Base-by-base conservation (phyloP, 306 rosid species). In the Comarum palustre region DNA sequence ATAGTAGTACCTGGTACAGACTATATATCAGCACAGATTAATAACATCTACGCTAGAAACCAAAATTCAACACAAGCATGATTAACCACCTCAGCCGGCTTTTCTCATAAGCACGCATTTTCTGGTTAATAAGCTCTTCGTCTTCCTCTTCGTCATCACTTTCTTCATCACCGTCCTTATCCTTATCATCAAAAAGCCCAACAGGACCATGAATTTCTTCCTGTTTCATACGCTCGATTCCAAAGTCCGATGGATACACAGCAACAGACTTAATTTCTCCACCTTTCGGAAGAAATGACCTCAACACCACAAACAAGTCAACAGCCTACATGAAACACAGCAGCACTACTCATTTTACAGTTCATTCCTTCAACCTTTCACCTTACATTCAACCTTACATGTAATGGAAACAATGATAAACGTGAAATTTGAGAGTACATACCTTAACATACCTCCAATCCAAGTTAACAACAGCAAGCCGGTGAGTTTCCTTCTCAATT, bases 401-500 rank as follows among this genome's bases (percentile, higher is more conserved):
- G 27, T 1, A 78, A 14, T 25, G 2, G 25, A 34, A 13, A 45
- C 14, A 36, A 81, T 45, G 45, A 31, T 14, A 5, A 51, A 47
- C 34, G n/a, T 47, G n/a, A 45, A 41, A 42, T 20, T 24, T 32
- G 16, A 45, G 34, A 54, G 27, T 25, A 47, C 88, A 9, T 84
- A 94, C 98, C 91, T 86, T 91, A 36, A 94, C 88, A 75, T 83
- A 75, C 76, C 88, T 84, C 98, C 98, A 91, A 60, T 94, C 98
- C 98, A 91, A 81, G 73, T 94, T 87, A 82, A 91, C 92, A 69
- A 89, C 84, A 27, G 96, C 98, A 72, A 90, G 91, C 78, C 95
- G 82, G 57, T 59, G 80, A 6, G 96, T 92, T 73, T 90, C 96
- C 43, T 85, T 85, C 48, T 88, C 96, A 45, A 85, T 88, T 81